Evolutionary conservation across 169 alveolate genomes (phyloP).

Genomic region (Eimeria praecox): DNA sequence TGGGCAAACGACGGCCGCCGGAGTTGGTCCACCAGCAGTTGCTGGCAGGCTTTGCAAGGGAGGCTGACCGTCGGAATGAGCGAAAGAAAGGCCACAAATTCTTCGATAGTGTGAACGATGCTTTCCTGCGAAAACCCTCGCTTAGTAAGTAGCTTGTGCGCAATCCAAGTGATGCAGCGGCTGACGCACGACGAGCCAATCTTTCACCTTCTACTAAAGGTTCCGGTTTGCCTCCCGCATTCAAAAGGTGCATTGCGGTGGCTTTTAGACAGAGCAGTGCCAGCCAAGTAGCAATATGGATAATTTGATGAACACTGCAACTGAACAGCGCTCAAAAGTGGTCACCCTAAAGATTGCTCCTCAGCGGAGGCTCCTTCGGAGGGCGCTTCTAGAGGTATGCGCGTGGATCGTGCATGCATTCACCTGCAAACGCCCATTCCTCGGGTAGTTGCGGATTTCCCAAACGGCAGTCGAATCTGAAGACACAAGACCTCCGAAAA

Average conservation of each 20-base stretch:
- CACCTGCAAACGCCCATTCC: conserved; percentile 82
- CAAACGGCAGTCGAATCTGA: conserved; percentile 68
- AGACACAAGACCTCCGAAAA: background rate
- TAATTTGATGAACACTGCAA: background rate
- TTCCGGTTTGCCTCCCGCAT: too few relatives aligned
- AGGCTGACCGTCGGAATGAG: conserved; percentile 41
- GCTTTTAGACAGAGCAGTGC: background rate
- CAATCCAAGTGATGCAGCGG: background rate
- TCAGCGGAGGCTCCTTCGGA: background rate
- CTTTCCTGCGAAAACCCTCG: conserved; percentile 64
- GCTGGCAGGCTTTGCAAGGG: conserved; percentile 14
- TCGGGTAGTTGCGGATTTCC: conserved; percentile 38
- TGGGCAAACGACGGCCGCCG: conserved; percentile 41
- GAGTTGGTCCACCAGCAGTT: conserved; percentile 1
- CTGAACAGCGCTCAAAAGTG: background rate
- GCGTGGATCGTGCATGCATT: background rate
- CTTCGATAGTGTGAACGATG: conserved; percentile 81
- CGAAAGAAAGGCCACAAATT: conserved; percentile 79
- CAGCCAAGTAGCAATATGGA: background rate
- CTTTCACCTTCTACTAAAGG: too few relatives aligned
- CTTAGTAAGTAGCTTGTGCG: background rate
- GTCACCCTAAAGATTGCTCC: background rate
- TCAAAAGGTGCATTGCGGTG: background rate
- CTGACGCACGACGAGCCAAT: too few relatives aligned
- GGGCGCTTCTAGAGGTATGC: background rate